These are phyloP conservation scores for Piper longum DNA, from an alignment of 164 flowering plant species.

Conservation along the genomic window DNA sequence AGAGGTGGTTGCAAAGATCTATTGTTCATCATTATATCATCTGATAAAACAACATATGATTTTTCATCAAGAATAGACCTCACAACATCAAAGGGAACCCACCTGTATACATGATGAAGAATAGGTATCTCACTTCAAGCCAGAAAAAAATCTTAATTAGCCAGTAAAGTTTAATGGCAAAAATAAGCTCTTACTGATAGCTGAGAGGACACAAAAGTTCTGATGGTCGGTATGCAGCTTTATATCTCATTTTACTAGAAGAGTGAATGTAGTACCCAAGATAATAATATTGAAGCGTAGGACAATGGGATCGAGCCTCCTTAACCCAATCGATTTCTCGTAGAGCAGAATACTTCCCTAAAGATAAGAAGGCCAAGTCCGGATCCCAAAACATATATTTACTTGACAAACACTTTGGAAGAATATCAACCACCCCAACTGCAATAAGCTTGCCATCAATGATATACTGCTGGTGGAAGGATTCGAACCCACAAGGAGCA, in stretches of 20 bases:
- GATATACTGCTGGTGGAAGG: conserved; percentile 89
- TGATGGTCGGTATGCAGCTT: conserved; percentile 85
- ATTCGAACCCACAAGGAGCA: conserved; percentile 94
- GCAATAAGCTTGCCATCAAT: conserved; percentile 85
- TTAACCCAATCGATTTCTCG: conserved; percentile 82
- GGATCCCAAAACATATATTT: conserved; percentile 98
- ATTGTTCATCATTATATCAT: conserved; percentile 27
- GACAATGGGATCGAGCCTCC: conserved; percentile 54
- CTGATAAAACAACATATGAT: conserved; percentile 57
- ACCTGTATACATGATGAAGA: conserved; percentile 29
- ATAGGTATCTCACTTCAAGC: background rate
- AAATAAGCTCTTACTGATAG: conserved; percentile 51
- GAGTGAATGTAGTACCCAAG: conserved; percentile 95
- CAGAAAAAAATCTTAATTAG: background rate
- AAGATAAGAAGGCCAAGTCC: conserved; percentile 66
- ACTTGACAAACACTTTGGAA: conserved; percentile 89
- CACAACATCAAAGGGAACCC: conserved; percentile 61
- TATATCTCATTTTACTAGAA: conserved; percentile 91
- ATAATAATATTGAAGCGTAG: conserved; percentile 77
- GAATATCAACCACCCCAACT: conserved; percentile 93
- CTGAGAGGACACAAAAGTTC: conserved; percentile 94
- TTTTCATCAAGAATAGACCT: conserved; percentile 61
- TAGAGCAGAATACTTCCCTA: conserved; percentile 82
- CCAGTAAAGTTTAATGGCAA: background rate
- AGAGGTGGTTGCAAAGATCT: conserved; percentile 14